A percentile compares a stretch with the other conserved stretches of the same genome.
Conservation (phyloP, 805 yeast species). For the Pichia phayaonensis region DNA sequence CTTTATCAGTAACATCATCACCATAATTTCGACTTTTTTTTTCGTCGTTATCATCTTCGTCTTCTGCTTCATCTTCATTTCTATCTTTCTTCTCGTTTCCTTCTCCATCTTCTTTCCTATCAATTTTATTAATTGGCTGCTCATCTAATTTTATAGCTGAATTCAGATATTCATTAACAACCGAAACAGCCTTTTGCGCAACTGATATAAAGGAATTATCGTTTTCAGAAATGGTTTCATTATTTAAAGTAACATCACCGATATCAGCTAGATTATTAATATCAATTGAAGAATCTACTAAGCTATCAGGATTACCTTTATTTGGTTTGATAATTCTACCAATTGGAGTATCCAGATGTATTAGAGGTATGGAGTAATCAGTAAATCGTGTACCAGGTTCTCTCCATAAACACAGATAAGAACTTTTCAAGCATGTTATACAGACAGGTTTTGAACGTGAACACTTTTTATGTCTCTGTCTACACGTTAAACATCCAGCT, state of each 20-base stretch:
- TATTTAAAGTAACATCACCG: not conserved
- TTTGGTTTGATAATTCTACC: slow-evolving; percentile 1
- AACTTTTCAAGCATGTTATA: slow-evolving; percentile 11
- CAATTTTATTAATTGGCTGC: not conserved
- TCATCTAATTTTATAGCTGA: not conserved
- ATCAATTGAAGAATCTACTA: not conserved
- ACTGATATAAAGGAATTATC: not conserved
- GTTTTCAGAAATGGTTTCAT: not conserved
- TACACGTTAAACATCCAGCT: slow-evolving; percentile 37
- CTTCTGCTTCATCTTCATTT: not conserved
- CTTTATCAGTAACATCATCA: not conserved
- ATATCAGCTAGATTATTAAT: not conserved
- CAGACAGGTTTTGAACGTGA: slow-evolving; percentile 23
- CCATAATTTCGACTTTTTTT: not conserved
- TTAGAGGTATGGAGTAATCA: slow-evolving; percentile 1
- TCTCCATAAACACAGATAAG: slow-evolving; percentile 6
- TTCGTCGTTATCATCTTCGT: not conserved
- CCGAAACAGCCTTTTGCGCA: slow-evolving; percentile 5
- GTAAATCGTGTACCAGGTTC: slow-evolving; percentile 4
- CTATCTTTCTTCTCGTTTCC: no score
- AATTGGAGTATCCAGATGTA: not conserved
- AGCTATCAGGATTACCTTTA: not conserved
- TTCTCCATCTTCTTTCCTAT: not conserved
- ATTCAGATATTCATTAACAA: slow-evolving; percentile 4
- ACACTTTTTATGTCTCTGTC: slow-evolving; percentile 37